Evolutionary conservation across 805 yeast species (phyloP), one percentile per base, ranked within the genome.

Genomic region (Peterozyma toletana): DNA sequence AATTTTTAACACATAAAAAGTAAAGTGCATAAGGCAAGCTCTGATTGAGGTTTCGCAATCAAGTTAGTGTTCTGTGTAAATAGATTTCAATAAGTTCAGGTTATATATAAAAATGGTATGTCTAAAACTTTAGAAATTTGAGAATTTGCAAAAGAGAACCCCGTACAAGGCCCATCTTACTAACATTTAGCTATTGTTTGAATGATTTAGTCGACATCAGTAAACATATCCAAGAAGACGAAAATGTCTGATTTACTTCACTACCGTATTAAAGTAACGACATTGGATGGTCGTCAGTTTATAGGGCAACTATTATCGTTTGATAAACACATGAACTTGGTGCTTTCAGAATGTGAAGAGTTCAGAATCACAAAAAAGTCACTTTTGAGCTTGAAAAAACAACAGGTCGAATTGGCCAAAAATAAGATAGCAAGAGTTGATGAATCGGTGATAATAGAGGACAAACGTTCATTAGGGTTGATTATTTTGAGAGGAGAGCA

Each of bases 401-500:
- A 39, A 33, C 5, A 17, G 11, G 33, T 13, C 33, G 30, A 31
- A 27, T 11, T 33, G 54, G 47, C 48, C 52, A 42, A 54, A 50
- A 52, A 57, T 41, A 55, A 49, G 42, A 50, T 47, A 35, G 43
- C 43, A 34, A 33, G 50, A 16, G 38, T 53, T 2, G 59, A 59
- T 64, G 68, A 65, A 44, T 62, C 73, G 11, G 48, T 54, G 15
- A 58, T 73, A 29, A 70, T 68, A 35, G 85, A 82, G 47, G 90
- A 84, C 49, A 86, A 81, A 54, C 70, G 98, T 45, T 66, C 78
- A 5, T 64, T 93, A 18, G 98, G 98, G 0, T 71, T 93, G 41
- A 75, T 86, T 2, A 83, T 91, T 33, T 66, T 91, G 38, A 73
- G 98, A 53, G 99, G 99, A 2, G 96, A 88, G 51, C 86, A 83